Percentiles rank a stretch among this genome's conserved stretches.
These are phyloP conservation scores for Leccinellum rugosiceps DNA, from an alignment of 768 basidiomycete species.

Conservation along the genomic window DNA sequence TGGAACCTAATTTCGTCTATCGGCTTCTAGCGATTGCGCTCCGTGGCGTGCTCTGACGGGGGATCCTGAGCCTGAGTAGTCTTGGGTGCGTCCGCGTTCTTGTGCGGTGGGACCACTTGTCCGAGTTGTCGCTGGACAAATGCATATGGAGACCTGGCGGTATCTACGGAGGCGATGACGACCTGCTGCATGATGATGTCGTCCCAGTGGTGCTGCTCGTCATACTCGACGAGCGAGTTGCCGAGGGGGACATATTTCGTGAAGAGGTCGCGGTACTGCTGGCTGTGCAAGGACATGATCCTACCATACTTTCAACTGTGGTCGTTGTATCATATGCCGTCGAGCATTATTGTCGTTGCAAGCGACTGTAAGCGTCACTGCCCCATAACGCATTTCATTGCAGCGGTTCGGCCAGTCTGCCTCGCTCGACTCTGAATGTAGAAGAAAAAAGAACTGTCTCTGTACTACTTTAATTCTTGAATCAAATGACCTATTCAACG, in stretches of 20 bases:
- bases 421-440: too few relatives aligned
- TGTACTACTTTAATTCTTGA: too few relatives aligned
- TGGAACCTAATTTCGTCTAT: conserved; percentile 44
- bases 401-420: too few relatives aligned
- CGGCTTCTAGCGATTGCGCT: conserved; percentile 35
- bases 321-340: too few relatives aligned
- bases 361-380: too few relatives aligned
- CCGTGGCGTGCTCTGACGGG: not conserved
- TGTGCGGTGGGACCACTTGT: conserved; percentile 33
- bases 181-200: conserved; percentile 61
- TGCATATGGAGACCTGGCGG: conserved; percentile 45
- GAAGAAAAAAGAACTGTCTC: too few relatives aligned
- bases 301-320: too few relatives aligned
- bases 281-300: too few relatives aligned
- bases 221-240: conserved; percentile 73
- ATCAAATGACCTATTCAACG: too few relatives aligned
- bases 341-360: too few relatives aligned
- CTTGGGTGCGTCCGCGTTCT: conserved; percentile 20
- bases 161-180: conserved; percentile 49
- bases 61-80: conserved; percentile 22
- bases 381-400: too few relatives aligned
- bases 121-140: conserved; percentile 46
- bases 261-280: too few relatives aligned
- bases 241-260: conserved; percentile 39
- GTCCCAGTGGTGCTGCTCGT: conserved; percentile 79